Base-by-base conservation (phyloP, 257 asterid species). In the Nicotiana knightiana region DNA sequence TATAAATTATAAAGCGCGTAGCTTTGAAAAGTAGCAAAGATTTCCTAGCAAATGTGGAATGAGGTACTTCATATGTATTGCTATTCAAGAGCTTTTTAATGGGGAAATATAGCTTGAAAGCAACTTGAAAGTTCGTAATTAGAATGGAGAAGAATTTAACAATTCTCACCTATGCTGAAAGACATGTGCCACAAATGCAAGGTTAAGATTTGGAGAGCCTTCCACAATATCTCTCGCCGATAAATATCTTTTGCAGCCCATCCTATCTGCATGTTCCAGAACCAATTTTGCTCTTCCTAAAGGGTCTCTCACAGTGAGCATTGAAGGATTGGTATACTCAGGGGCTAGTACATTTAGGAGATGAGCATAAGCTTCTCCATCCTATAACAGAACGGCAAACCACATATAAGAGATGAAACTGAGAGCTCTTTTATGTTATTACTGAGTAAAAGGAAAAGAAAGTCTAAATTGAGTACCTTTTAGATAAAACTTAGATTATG, bases 321-420 rank as follows among this genome's bases (percentile, higher is more conserved):
- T 88, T 28, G 79, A 33, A 8, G 91, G 90, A 28, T 93, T 91
- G 68, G 92, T 90, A 76, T 85, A 91, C 87, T 96, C 99, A 1
- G 99, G 99, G 33, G 99, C 98, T 73, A 96, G 94, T 81, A 92
- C 92, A 86, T 93, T 94, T 75, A 96, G 96, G 93, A 96, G 86
- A 88, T 89, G 91, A 79, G 95, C 97, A 84, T 94, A 96, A 58
- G 98, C 99, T 85, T 93, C 96, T 59, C 98, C 98, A 80, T 96
- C 98, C 99, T 93, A 87, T 21, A 21, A 21, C 24, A 21, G 24
- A 46, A 46, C 6, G 59, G 28, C 39, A 73, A 71, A 73, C 39
- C 24, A 73, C 39, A 13, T 24, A 13, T 37, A 73, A 71, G 59
- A 73, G 79, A 73, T 46, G 10, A 48, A 70, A 70, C n/a, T 70